Conservation (phyloP, 495 filamentous ascomycete species). For the Diplogelasinospora grovesii region DNA sequence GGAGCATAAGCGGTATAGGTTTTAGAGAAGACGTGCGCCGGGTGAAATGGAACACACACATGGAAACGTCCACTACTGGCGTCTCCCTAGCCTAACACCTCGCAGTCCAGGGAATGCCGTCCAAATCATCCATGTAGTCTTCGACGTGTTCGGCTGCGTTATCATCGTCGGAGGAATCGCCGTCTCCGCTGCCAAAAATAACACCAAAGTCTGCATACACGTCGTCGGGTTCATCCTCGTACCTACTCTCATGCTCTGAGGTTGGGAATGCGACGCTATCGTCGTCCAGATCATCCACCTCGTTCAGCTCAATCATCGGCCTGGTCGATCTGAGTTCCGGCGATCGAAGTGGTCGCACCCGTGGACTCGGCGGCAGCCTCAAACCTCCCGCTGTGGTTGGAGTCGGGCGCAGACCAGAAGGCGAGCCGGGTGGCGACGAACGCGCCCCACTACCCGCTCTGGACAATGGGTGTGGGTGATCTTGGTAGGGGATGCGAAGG, state of each 20-base stretch:
- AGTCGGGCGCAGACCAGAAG: constrained; percentile 5
- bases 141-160: constrained; percentile 17
- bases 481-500: constrained; percentile 4
- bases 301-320: constrained; percentile 9
- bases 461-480: background rate
- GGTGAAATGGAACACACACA: constrained; percentile 4
- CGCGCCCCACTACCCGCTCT: constrained; percentile 1
- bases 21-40: too few relatives aligned
- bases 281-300: constrained; percentile 22
- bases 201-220: constrained; percentile 45
- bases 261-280: constrained; percentile 37
- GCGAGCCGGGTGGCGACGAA: constrained; percentile 10
- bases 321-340: constrained; percentile 20
- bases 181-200: constrained; percentile 32
- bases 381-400: constrained; percentile 2
- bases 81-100: too few relatives aligned
- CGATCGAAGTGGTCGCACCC: constrained; percentile 15
- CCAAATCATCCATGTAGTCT: constrained; percentile 29
- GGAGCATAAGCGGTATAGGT: too few relatives aligned
- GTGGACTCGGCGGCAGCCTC: constrained; percentile 17
- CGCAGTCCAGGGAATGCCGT: constrained; percentile 29
- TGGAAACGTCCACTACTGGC: too few relatives aligned
- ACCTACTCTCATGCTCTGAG: constrained; percentile 37
- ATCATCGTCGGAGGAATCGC: constrained; percentile 15
- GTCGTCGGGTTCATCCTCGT: constrained; percentile 36